Conservation (phyloP, 768 basidiomycete species). For the Dendrothele bispora region DNA sequence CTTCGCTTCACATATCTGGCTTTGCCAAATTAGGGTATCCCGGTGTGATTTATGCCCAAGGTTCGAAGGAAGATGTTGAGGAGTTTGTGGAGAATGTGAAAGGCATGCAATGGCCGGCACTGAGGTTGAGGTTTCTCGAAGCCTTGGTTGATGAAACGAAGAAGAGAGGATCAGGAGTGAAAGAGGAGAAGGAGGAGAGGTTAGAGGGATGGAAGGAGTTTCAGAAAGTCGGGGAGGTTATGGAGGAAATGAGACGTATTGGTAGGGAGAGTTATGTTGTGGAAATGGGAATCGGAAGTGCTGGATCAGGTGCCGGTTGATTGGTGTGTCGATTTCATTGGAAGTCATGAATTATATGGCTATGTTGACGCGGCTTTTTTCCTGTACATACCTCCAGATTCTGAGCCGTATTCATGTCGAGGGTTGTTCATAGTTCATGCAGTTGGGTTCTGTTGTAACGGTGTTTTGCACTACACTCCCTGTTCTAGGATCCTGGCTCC, state of each 20-base stretch:
- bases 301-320: no score
- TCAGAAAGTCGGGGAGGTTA: constrained; percentile 67
- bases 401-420: no score
- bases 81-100: constrained; percentile 69
- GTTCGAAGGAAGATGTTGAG: constrained; percentile 48
- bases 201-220: constrained; percentile 76
- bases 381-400: no score
- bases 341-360: no score
- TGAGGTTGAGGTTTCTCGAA: constrained; percentile 63
- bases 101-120: constrained; percentile 77
- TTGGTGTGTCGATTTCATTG: no score
- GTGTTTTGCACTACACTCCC: no score
- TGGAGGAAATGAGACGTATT: constrained; percentile 62
- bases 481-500: no score
- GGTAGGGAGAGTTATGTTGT: constrained; percentile 56
- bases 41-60: constrained; percentile 74
- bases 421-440: no score
- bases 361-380: no score
- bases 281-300: constrained; percentile 66
- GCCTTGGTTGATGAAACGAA: constrained; percentile 23
- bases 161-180: constrained; percentile 13
- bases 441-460: no score
- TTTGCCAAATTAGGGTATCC: constrained; percentile 79
- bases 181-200: no score
- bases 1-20: constrained; percentile 52